A percentile compares a stretch with the other conserved stretches of the same genome.
Conservation (phyloP, 352 stramenopile species). For the Halophytophthora polymorphica region DNA sequence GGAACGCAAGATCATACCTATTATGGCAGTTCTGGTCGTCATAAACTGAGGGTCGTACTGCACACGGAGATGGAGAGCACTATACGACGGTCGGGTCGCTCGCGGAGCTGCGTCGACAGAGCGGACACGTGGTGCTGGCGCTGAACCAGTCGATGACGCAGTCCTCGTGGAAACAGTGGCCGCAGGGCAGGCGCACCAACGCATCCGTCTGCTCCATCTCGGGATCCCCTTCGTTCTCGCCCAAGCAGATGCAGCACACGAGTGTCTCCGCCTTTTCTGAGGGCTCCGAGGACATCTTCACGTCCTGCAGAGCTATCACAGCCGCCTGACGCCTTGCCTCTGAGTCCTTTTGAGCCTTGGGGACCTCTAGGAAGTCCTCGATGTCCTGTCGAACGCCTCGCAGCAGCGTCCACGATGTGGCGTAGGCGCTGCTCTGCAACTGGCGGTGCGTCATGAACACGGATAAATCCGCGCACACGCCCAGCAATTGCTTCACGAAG, state of each 20-base stretch:
- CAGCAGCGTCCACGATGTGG: constrained; percentile 16
- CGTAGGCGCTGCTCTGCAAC: constrained; percentile 18
- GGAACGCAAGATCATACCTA: too few species aligned
- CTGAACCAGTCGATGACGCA: constrained; percentile 71
- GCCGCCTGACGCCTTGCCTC: constrained; percentile 36
- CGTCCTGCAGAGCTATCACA: constrained; percentile 49
- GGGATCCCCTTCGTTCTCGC: constrained; percentile 22
- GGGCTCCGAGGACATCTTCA: constrained; percentile 10
- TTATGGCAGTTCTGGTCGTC: not conserved
- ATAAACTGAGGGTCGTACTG: not conserved
- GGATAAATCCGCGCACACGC: constrained; percentile 45
- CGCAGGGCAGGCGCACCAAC: constrained; percentile 45
- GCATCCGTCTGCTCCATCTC: constrained; percentile 15
- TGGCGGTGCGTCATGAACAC: constrained; percentile 38
- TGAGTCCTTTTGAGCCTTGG: constrained; percentile 39
- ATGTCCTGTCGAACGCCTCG: constrained; percentile 33
- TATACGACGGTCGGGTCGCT: constrained; percentile 1
- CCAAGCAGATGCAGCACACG: constrained; percentile 51
- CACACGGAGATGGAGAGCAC: not conserved
- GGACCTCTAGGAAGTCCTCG: constrained; percentile 47
- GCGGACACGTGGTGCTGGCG: constrained; percentile 51
- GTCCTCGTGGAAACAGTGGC: constrained; percentile 66
- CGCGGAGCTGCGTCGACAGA: constrained; percentile 36
- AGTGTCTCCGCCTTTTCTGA: constrained; percentile 7
- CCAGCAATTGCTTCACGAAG: constrained; percentile 47